Base-by-base conservation (phyloP, 495 filamentous ascomycete species). In the Podospora anserina region DNA sequence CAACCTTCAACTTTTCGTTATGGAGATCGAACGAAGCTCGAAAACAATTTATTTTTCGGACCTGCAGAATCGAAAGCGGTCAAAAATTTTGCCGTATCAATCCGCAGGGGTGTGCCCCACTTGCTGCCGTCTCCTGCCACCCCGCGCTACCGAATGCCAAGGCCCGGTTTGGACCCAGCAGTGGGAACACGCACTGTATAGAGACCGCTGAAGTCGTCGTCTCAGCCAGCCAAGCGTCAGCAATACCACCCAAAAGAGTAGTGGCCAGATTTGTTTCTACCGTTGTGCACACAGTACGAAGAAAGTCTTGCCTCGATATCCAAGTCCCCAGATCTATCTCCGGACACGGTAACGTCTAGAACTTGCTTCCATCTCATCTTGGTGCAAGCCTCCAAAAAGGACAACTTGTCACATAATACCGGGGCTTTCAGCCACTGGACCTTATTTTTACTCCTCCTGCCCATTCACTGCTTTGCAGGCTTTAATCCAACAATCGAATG, bases 211-310 rank as follows among this genome's bases (percentile, higher is more conserved):
- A 26, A 61, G 27, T 20, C 23, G 7, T 18, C 30, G 5, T 3
- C 3, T 61, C 59, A 11, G 5, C 20, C 59, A 61, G 59, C 59
- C 59, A 27, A 27, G 59, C 59, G 20, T 28, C 19, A 30, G 59
- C 26, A 15, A 32, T 13, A 27, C 16, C 39, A 27, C 66, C 63
- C 56, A 68, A 68, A 68, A 66, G 28, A 68, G 66, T 67, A 71
- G 67, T 69, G 70, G 70, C 70, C 70, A 68, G 67, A 69, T 71
- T 71, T 71, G 66, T 67, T 19, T 18, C 23, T 30, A 18, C 39
- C 11, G 3, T n/a, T 44, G 65, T 63, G 23, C 18, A 49, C 19
- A 58, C 56, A 58, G 56, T 27, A 20, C n/a, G 56, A 9, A 58
- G 15, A 58, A 27, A 58, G 56, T 13, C 39, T 5, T 18, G 15